Conservation (phyloP, 441 rosid genomes). For the Adansonia grandidieri region DNA sequence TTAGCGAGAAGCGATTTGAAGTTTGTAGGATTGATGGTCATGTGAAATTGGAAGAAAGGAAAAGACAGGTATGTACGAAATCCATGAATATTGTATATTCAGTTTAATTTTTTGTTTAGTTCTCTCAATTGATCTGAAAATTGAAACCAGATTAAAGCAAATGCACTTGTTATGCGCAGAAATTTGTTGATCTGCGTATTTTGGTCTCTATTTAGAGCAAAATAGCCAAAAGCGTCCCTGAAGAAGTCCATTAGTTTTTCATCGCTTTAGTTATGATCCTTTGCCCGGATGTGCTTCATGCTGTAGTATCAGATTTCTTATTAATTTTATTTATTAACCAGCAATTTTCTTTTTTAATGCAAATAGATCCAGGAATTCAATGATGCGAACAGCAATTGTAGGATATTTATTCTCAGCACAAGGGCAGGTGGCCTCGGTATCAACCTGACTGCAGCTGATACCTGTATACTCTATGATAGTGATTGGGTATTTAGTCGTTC, state of each 20-base stretch:
- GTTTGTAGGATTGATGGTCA: constrained; percentile 93
- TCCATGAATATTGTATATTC: background rate
- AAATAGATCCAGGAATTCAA: constrained; percentile 83
- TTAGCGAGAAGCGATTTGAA: constrained; percentile 84
- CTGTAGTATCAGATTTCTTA: background rate
- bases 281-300: background rate
- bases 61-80: constrained; percentile 67
- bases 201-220: background rate
- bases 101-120: background rate
- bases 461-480: constrained; percentile 94
- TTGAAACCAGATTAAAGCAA: background rate
- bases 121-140: background rate
- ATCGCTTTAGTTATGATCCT: background rate
- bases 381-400: constrained; percentile 64
- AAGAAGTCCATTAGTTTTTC: background rate
- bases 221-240: background rate
- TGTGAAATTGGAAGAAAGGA: constrained; percentile 81
- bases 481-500: constrained; percentile 74
- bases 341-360: background rate
- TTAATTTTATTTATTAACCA: constrained; percentile 4
- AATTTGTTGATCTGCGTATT: background rate
- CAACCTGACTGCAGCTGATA: constrained; percentile 96
- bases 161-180: background rate
- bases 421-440: constrained; percentile 99
- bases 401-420: constrained; percentile 90